A percentile compares a stretch with the other conserved stretches of the same genome.
These are phyloP conservation scores for Sugiyamaella xylanicola DNA, from an alignment of 1,139 yeast species.

Conservation along the genomic window DNA sequence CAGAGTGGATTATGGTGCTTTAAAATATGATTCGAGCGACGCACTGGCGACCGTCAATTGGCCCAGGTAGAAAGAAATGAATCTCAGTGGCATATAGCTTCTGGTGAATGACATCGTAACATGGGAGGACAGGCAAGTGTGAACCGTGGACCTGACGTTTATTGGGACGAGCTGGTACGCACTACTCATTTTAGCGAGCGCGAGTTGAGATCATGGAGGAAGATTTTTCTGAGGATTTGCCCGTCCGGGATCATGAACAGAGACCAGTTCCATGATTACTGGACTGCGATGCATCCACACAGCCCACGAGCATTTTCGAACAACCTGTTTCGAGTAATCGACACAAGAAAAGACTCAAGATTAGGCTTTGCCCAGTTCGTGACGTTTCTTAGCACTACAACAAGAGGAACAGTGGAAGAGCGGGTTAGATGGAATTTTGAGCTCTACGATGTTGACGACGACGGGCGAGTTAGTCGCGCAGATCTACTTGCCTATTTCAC, in stretches of 20 bases:
- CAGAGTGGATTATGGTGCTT: too few species aligned
- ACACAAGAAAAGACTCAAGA: not conserved
- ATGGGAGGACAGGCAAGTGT: not conserved
- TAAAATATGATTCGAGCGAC: not conserved
- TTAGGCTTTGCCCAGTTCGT: conserved; percentile 1
- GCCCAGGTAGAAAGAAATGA: not conserved
- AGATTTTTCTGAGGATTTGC: not conserved
- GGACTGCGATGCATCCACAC: conserved; percentile 1
- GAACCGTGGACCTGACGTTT: not conserved
- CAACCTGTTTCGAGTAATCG: not conserved
- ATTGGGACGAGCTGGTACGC: not conserved
- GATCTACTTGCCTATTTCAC: conserved; percentile 4
- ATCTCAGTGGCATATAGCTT: not conserved
- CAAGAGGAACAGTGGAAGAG: conserved; percentile 2
- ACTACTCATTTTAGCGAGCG: not conserved
- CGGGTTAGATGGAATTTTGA: not conserved
- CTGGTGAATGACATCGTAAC: not conserved
- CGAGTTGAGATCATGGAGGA: conserved; percentile 1
- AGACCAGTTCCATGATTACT: not conserved
- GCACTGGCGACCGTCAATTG: not conserved
- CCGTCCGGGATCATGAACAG: not conserved
- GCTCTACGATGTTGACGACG: conserved; percentile 6
- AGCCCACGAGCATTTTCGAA: not conserved
- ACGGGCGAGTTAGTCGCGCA: conserved; percentile 2
- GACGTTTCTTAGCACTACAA: not conserved